Conservation (phyloP, 495 filamentous ascomycete species). For the Podospora pseudopauciseta region DNA sequence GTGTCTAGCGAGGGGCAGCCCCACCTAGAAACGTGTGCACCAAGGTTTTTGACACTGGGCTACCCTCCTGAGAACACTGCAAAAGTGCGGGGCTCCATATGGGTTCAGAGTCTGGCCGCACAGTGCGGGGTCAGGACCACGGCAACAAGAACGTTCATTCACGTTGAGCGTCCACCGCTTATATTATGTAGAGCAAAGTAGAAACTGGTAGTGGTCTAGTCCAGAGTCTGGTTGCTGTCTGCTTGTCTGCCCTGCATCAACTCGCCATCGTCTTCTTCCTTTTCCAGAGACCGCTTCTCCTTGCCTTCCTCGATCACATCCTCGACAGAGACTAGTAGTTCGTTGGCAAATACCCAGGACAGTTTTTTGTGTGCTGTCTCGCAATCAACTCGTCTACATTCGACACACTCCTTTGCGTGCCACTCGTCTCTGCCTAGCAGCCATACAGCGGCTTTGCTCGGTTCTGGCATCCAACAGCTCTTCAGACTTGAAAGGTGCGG, state of each 20-base stretch:
- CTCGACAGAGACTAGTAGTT: neutral
- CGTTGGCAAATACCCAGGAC: neutral
- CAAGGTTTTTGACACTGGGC: neutral
- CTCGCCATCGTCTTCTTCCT: neutral
- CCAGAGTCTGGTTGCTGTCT: neutral
- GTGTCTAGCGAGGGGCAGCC: neutral
- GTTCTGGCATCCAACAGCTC: conserved; percentile 20
- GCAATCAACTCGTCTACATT: conserved; percentile 15
- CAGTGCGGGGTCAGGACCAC: conserved; percentile 4
- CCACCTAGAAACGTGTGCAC: neutral
- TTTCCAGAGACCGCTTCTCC: neutral
- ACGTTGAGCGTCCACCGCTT: neutral
- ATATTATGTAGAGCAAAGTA: neutral
- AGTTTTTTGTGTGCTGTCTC: conserved; percentile 1
- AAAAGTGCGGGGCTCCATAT: conserved; percentile 4
- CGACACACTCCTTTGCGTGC: conserved; percentile 22
- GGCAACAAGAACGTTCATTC: neutral
- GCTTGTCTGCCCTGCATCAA: conserved; percentile 4
- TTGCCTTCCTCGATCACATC: neutral
- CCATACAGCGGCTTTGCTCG: neutral
- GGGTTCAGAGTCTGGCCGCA: neutral
- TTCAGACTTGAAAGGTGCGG: conserved; percentile 24
- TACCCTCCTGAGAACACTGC: neutral
- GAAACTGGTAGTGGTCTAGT: neutral
- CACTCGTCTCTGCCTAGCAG: conserved; percentile 15